Base-by-base conservation (phyloP, 2,329 filamentous ascomycete genomes). In the Diaporthe vexans region DNA sequence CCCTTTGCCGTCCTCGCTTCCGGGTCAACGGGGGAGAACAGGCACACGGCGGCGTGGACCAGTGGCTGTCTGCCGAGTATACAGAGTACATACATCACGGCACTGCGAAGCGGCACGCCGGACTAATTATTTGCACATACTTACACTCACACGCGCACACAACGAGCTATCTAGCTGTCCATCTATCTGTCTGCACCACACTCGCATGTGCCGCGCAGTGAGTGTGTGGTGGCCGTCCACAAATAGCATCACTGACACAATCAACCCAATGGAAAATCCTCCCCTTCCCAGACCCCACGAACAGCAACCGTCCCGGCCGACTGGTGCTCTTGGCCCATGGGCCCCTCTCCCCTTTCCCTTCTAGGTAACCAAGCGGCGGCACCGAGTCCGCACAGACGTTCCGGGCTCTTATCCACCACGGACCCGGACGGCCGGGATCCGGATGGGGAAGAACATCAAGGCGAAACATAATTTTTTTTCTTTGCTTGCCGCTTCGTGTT, bases 331-430 rank as follows among this genome's bases (percentile, higher is more conserved):
- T 54, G 46, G 48, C 63, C 19, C 40, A 19, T 29, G 15, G 6
- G 7, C 24, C 9, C 7, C 29, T 19, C 29, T 19, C n/a, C 15
- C 46, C 15, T 19, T 29, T 54, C 2, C 63, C 48, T 24, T 67
- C 29, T 67, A 46, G 61, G 46, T 11, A 54, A 15, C 21, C n/a
- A 52, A 1, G 48, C 63, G 63, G 63, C 48, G 48, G 46, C 63
- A 68, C 63, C 48, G 63, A 40, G 63, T 68, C 63, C 63, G 63
- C 63, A 68, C 63, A 68, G 33, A 54, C 46, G 48, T 68, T 21
- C 48, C 63, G 46, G 43, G 48, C 48, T 26, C n/a, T 19, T 24
- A 68, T 54, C 63, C 46, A 37, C 63, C 15, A 35, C 63, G 63
- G 63, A 68, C 48, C 63, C 63, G 63, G 46, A 5, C 63, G 19